Base-by-base conservation (phyloP, 2,329 filamentous ascomycete genomes). In the Hymenoscyphus occultus region DNA sequence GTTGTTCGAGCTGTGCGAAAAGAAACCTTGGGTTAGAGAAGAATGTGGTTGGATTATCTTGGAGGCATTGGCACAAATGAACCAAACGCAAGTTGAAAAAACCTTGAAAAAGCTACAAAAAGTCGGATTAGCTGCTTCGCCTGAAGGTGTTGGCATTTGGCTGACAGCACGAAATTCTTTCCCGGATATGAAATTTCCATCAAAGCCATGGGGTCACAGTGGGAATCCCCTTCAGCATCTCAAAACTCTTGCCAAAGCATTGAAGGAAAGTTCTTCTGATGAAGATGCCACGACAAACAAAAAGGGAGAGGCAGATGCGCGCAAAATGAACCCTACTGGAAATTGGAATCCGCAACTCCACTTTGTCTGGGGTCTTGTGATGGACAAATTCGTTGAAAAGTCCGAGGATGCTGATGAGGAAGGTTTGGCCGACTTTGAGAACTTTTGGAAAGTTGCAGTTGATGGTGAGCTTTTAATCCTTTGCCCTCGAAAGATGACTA, bases 91-190 rank as follows among this genome's bases (percentile, higher is more conserved):
- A 64, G 85, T 86, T 0, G 83, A 88, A 72, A 78, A 81, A 32
- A 87, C 90, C 0, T 79, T 96, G 42, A 79, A 86, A 65, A 84
- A 83, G 48, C 74, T 96, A 9, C 81, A 82, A 22, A 82, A 85
- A 16, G 83, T 86, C 59, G 88, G 90, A 10, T 80, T 96, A 59
- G 86, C 88, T 9, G 90, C 90, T 76, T 94, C 93, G 0, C 90
- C 93, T 0, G 94, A 98, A 75, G 94, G 93, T 6, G 87, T 97
- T 28, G 92, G 92, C 0, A 86, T 97, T 64, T 98, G 93, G 93
- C 81, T 98, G 39, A 84, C 86, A 5, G 84, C 90, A 1, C 83
- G 85, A 67, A 83, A 84, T 61, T 80, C 80, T 22, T 92, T 91
- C 71, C 85, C 89, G 0, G 79, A 84, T 7, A 81, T 90, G 63